These are phyloP conservation scores for Sapria himalayana DNA, from an alignment of 345 rosid genomes.

Conservation along the genomic window DNA sequence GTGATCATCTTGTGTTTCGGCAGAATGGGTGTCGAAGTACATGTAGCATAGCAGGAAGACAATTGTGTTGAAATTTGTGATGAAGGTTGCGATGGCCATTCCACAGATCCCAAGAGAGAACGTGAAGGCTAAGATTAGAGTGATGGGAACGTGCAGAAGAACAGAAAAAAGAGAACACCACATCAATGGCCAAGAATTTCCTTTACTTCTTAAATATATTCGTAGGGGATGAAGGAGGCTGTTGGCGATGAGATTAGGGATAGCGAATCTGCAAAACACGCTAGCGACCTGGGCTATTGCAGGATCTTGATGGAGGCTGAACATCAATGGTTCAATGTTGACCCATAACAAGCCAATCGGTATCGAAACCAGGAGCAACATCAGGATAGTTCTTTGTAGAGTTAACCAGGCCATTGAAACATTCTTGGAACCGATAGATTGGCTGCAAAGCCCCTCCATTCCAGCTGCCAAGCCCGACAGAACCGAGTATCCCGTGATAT, in stretches of 20 bases:
- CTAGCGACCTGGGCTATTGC: constrained; percentile 48
- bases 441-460: constrained; percentile 83
- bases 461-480: constrained; percentile 77
- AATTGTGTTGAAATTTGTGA: constrained; percentile 45
- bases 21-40: constrained; percentile 10
- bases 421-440: constrained; percentile 66
- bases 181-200: constrained; percentile 69
- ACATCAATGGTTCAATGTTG: constrained; percentile 51
- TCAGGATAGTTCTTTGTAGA: constrained; percentile 36
- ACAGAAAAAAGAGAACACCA: constrained; percentile 48
- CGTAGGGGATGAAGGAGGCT: constrained; percentile 71
- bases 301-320: constrained; percentile 35
- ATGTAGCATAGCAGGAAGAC: constrained; percentile 32
- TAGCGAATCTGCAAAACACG: constrained; percentile 35
- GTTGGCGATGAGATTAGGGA: constrained; percentile 64
- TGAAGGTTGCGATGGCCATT: constrained; percentile 46
- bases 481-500: constrained; percentile 82
- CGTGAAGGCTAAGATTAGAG: constrained; percentile 30
- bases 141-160: constrained; percentile 40
- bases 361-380: constrained; percentile 38
- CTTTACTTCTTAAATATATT: constrained; percentile 66
- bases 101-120: constrained; percentile 47
- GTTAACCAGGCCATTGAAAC: constrained; percentile 24
- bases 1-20: neutral
- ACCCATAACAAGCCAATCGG: constrained; percentile 54